These are phyloP conservation scores for Cystobasidium onofrii DNA, from an alignment of 768 basidiomycete species.

Conservation along the genomic window DNA sequence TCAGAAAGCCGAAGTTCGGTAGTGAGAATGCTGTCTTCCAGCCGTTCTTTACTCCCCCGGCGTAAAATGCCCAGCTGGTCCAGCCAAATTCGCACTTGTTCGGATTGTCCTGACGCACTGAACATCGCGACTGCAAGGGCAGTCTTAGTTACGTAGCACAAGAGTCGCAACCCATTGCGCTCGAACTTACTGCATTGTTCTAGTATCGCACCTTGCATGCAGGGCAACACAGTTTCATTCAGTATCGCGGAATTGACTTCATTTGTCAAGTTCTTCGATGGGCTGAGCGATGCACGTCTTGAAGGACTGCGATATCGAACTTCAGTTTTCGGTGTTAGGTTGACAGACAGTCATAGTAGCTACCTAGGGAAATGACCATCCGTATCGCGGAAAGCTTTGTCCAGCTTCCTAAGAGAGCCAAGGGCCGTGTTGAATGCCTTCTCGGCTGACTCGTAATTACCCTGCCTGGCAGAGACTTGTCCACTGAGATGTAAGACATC, in stretches of 20 bases:
- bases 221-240: slow-evolving; percentile 54
- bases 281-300: background rate
- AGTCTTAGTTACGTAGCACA: slow-evolving; percentile 45
- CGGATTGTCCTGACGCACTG: background rate
- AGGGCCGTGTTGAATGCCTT: slow-evolving; percentile 2
- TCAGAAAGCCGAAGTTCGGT: slow-evolving; percentile 70
- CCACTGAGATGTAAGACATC: slow-evolving; percentile 20
- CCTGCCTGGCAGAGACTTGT: slow-evolving; percentile 27
- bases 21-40: slow-evolving; percentile 41
- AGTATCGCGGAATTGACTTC: background rate
- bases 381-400: slow-evolving; percentile 24
- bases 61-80: background rate
- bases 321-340: too few species aligned
- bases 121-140: slow-evolving; percentile 50
- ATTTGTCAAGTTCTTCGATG: background rate
- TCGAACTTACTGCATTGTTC: slow-evolving; percentile 53
- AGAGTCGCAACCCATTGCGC: background rate
- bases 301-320: too few species aligned
- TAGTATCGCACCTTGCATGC: slow-evolving; percentile 54
- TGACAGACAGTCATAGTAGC: background rate
- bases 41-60: background rate
- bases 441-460: slow-evolving; percentile 17
- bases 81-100: background rate
- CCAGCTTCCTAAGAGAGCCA: slow-evolving; percentile 38
- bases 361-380: slow-evolving; percentile 1